Conservation (phyloP, 768 basidiomycete genomes). For the Amanita phalloides region DNA sequence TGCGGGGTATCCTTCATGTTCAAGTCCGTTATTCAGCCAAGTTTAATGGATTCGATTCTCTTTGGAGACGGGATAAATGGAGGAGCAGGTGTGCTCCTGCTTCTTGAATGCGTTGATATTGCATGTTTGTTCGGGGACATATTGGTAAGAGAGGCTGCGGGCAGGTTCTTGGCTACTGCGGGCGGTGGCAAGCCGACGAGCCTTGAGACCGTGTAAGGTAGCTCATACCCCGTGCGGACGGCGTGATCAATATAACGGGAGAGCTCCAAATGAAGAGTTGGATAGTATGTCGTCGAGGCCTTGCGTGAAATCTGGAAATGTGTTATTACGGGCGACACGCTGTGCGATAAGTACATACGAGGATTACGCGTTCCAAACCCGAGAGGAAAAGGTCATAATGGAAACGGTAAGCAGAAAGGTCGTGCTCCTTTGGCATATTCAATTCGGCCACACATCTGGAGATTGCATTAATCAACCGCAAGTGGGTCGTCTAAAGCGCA, state of each 20-base stretch:
- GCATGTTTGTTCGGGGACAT: constrained; percentile 6
- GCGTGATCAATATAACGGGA: constrained; percentile 75
- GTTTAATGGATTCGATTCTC: constrained; percentile 32
- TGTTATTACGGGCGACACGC: neutral
- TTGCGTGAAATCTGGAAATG: constrained; percentile 75
- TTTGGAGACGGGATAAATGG: constrained; percentile 31
- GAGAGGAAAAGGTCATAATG: constrained; percentile 84
- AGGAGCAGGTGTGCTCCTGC: constrained; percentile 12
- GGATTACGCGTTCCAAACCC: constrained; percentile 82
- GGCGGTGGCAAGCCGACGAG: constrained; percentile 73
- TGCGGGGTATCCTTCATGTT: neutral
- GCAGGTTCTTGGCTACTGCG: constrained; percentile 37
- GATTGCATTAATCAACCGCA: constrained; percentile 79
- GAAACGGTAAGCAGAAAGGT: constrained; percentile 71
- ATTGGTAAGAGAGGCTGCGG: constrained; percentile 15
- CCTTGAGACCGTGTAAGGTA: constrained; percentile 75
- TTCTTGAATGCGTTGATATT: constrained; percentile 16
- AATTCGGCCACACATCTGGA: constrained; percentile 55
- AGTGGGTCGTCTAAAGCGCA: constrained; percentile 63
- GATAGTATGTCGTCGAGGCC: constrained; percentile 91
- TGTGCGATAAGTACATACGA: constrained; percentile 40
- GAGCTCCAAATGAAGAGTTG: constrained; percentile 88
- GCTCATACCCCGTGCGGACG: constrained; percentile 52
- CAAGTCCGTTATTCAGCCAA: constrained; percentile 17
- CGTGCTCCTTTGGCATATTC: constrained; percentile 54